A percentile compares a stretch with the other conserved stretches of the same genome.
Conservation (phyloP, 495 filamentous ascomycete species). For the Clohesyomyces aquaticus region DNA sequence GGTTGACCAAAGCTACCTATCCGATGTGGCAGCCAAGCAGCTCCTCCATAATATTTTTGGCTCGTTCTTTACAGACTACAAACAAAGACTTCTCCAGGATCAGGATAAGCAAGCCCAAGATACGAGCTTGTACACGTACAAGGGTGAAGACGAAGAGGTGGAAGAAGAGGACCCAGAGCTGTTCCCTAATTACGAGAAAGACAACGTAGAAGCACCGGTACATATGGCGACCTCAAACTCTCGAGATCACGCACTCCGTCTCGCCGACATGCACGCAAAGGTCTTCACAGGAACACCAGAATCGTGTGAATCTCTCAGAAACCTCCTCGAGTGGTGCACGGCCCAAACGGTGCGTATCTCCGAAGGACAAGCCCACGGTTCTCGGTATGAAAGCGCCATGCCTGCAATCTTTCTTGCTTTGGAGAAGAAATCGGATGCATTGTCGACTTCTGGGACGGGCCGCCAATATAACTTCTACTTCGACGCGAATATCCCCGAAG, state of each 20-base stretch:
- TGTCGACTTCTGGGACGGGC: slow-evolving; percentile 50
- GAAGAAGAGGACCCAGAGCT: slow-evolving; percentile 75
- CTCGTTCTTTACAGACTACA: slow-evolving; percentile 80
- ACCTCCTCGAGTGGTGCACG: slow-evolving; percentile 33
- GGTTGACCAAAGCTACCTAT: slow-evolving; percentile 12
- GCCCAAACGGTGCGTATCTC: slow-evolving; percentile 17
- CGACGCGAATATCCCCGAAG: slow-evolving; percentile 74
- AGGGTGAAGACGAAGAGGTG: slow-evolving; percentile 75
- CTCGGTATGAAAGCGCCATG: slow-evolving; percentile 49
- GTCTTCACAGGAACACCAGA: slow-evolving; percentile 48
- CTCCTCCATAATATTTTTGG: slow-evolving; percentile 52
- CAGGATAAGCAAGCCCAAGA: slow-evolving; percentile 71
- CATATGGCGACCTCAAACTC: slow-evolving; percentile 44
- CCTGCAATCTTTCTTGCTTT: slow-evolving; percentile 50
- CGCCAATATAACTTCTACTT: slow-evolving; percentile 84
- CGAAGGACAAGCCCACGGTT: slow-evolving; percentile 17
- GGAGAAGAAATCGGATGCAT: slow-evolving; percentile 57
- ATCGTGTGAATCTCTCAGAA: slow-evolving; percentile 22
- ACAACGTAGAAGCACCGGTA: slow-evolving; percentile 36
- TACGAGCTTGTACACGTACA: slow-evolving; percentile 77
- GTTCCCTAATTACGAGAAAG: slow-evolving; percentile 76
- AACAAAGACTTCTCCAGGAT: slow-evolving; percentile 69
- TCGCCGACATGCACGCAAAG: slow-evolving; percentile 59
- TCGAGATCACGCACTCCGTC: slow-evolving; percentile 52
- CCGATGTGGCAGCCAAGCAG: not conserved